Conservation (phyloP, 176 grass and related monocot species). For the Carex littledalei region DNA sequence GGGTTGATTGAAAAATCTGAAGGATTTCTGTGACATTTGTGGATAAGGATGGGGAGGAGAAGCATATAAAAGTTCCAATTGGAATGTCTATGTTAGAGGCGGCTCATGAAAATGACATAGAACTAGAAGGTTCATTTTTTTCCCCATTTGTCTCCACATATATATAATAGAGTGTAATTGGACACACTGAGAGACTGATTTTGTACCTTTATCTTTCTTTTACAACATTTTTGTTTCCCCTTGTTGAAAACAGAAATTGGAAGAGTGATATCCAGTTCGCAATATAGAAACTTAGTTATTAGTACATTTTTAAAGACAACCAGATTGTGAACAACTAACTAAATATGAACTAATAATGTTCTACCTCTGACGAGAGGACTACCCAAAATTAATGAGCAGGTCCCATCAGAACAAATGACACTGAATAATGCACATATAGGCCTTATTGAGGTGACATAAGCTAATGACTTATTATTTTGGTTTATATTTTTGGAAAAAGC, state of each 20-base stretch:
- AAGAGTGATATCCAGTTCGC: not conserved
- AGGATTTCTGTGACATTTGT: constrained; percentile 96
- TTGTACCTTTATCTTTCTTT: not conserved
- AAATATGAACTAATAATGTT: not conserved
- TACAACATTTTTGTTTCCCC: not conserved
- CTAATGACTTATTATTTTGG: not conserved
- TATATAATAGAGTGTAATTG: not conserved
- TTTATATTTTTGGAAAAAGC: constrained; percentile 27
- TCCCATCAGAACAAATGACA: not conserved
- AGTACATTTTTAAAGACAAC: not conserved
- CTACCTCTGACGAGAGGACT: not conserved
- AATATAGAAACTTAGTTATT: not conserved
- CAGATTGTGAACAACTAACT: not conserved
- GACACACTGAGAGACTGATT: not conserved
- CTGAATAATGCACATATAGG: not conserved
- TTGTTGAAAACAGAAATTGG: not conserved
- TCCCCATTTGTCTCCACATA: not conserved
- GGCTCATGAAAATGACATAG: constrained; percentile 96
- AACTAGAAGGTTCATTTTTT: constrained; percentile 78
- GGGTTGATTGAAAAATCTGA: constrained; percentile 1
- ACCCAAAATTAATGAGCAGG: not conserved
- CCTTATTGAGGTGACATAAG: not conserved
- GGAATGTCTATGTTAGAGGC: constrained; percentile 97
- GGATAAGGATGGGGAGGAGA: constrained; percentile 63
- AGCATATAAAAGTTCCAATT: constrained; percentile 68